These are phyloP conservation scores for Sphenostylis stenocarpa DNA, from an alignment of 306 rosid species.

Conservation along the genomic window DNA sequence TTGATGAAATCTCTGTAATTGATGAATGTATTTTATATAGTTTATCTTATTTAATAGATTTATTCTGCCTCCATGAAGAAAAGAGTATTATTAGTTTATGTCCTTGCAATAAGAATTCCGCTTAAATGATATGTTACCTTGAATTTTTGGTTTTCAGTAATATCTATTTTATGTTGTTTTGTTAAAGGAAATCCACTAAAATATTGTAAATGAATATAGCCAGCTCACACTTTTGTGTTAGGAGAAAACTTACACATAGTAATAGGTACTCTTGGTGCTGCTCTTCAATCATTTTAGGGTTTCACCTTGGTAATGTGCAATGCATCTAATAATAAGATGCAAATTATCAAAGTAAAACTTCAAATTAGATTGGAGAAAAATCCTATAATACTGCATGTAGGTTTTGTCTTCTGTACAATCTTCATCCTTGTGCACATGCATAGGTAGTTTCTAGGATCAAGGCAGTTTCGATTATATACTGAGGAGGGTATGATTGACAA, in stretches of 20 bases:
- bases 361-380: too few relatives aligned
- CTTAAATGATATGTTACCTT: background rate
- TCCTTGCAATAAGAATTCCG: background rate
- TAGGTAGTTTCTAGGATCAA: too few relatives aligned
- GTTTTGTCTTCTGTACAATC: too few relatives aligned
- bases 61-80: background rate
- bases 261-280: too few relatives aligned
- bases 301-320: too few relatives aligned
- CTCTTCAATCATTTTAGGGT: too few relatives aligned
- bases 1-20: slow-evolving; percentile 16
- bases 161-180: background rate
- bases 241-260: too few relatives aligned
- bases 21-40: background rate
- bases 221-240: background rate
- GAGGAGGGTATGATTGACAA: background rate
- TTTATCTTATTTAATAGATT: background rate
- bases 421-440: background rate
- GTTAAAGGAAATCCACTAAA: background rate
- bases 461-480: background rate
- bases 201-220: background rate
- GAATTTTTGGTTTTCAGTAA: background rate
- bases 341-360: too few relatives aligned
- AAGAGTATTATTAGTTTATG: background rate
- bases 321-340: too few relatives aligned
- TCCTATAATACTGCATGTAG: too few relatives aligned